phyloP scores from a whole-genome alignment of 306 rosid genomes.

The Pterocarpus macrocarpus region DNA sequence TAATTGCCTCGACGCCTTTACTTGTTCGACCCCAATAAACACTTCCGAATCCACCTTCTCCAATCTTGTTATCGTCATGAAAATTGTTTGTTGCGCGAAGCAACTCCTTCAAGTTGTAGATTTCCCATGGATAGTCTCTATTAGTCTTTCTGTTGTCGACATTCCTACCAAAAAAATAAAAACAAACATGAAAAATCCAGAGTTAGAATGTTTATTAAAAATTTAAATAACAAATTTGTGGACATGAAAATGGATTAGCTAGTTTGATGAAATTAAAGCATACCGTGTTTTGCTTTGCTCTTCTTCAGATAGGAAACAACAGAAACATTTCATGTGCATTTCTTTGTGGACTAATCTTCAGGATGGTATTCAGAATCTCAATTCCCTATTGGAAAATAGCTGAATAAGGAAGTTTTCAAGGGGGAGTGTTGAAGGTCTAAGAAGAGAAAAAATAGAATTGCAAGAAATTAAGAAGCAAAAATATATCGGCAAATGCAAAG shows the following conservation, averaged over 20 bases:
- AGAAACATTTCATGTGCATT: constrained; percentile 64
- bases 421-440: constrained; percentile 24
- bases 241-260: not conserved
- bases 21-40: constrained; percentile 86
- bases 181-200: not conserved
- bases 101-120: constrained; percentile 83
- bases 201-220: not conserved
- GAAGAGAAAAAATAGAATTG: constrained; percentile 38
- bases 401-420: constrained; percentile 8
- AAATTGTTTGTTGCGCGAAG: constrained; percentile 88
- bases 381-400: constrained; percentile 25
- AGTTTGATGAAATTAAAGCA: constrained; percentile 20
- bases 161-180: constrained; percentile 36
- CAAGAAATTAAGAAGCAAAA: constrained; percentile 48
- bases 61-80: constrained; percentile 82
- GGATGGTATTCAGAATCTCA: constrained; percentile 38
- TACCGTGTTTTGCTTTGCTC: constrained; percentile 57
- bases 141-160: constrained; percentile 47
- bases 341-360: constrained; percentile 26
- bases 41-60: constrained; percentile 96
- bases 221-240: not conserved
- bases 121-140: constrained; percentile 85
- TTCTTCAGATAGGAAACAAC: constrained; percentile 55
- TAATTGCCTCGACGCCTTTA: constrained; percentile 77
- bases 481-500: constrained; percentile 57